Evolutionary conservation across 164 flowering plant species (phyloP), one percentile per base, ranked within the genome.

Genomic region (Stephania cephalantha): DNA sequence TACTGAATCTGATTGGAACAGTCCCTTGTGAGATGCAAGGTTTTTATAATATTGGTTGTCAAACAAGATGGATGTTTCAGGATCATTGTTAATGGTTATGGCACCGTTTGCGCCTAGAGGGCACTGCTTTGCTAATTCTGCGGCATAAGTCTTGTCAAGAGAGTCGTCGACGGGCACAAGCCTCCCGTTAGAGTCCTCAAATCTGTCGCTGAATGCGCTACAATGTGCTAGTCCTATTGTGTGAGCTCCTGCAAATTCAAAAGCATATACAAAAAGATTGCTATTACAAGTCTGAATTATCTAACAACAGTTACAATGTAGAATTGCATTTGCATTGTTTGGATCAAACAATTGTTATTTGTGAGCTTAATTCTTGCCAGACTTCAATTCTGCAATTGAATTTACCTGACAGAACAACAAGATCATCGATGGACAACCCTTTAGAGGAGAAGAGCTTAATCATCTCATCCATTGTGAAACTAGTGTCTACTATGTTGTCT

Each of bases 171-270:
- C 79, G 13, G 76, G 82, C 9, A 73, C 84, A n/a, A 87, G 71
- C 15, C 83, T 85, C 10, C 96, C 96, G 5, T 83, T 82, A 1
- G 91, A 65, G 75, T 85, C 86, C 55, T 70, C 74, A 80, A 90
- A 87, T 0, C 94, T 82, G 70, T 89, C 97, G n/a, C 84, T 85
- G 78, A 93, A 91, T 65, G 94, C 82, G 29, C 76, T 84, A 76
- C 94, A 93, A 77, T 93, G 94, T 46, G 96, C 88, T 63, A 76
- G 35, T 78, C 96, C 93, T 30, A 93, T 90, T 29, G 94, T 91
- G 84, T 93, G 96, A 29, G 93, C 93, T 58, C 95, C 95, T 92
- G 86, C 81, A 77, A 68, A 30, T 73, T 3, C 9, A 6, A 35
- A 35, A 35, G 42, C 42, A 35, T 35, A 35, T 35, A 35, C 42